Evolutionary conservation across 1,284 basidiomycete species (phyloP), one percentile per base, ranked within the genome.

Genomic region (Apiotrichum brassicae): DNA sequence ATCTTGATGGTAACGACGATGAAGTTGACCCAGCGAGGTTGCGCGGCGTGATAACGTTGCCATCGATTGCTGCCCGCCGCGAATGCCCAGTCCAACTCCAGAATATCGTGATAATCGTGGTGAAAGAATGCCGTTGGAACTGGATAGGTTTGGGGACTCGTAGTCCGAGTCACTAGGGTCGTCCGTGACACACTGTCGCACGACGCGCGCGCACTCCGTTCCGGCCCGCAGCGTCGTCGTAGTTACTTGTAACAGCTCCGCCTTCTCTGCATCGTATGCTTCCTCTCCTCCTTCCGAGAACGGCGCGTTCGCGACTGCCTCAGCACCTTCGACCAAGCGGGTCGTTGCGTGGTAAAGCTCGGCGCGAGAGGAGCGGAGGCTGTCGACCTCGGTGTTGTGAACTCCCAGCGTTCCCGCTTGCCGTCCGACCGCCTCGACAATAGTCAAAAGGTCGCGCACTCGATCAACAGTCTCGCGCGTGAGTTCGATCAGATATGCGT

Each of bases 401-500:
- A 46, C 86, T 71, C 54, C 80, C 79, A 30, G 82, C 79, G 67
- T 84, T 2, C 50, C 49, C 9, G 56, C 49, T 38, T 70, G 84
- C 43, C 80, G 79, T 59, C 85, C 81, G 34, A 94, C 86, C 3
- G 85, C 85, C 66, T 97, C 93, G 41, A 95, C 90, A 46, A 97
- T 84, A n/a, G 85, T 85, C 47, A 97, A 78, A 43, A 97, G 78
- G 62, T 87, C 87, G 70, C 90, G 87, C 18, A 95, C 91, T 72
- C 86, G 84, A 66, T 94, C 90, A 45, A 97, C 88, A 23, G 92
- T 87, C 73, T 95, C 90, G 43, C 86, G 82, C 6, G 93, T 90
- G 54, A 95, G 82, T 61, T 97, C 91, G 68, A 97, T 92, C 68
- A 97, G 80, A 60, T 92, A 86, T 0, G 90, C 91, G 32, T 90